Base-by-base conservation (phyloP, 371 early-diverging fungal genomes). In the Lichtheimia hyalospora region DNA sequence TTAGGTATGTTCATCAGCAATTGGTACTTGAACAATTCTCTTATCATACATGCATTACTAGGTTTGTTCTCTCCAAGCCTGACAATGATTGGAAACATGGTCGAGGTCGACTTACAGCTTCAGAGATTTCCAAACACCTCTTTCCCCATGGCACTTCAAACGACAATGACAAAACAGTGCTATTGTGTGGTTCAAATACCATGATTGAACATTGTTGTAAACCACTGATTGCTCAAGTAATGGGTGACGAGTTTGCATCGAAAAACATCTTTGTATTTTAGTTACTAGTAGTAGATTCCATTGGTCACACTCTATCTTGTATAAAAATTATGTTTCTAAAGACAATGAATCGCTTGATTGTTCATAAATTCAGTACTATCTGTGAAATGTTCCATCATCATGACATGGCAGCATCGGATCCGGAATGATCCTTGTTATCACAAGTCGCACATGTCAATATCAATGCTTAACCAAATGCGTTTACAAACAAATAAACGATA, bases 151-250 rank as follows among this genome's bases (percentile, higher is more conserved):
- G n/a, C 40, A 54, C 51, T 13, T 44, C 21, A 16, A 49, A 55
- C 18, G 58, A 41, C 8, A 10, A 43, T 21, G 57, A 62, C 48
- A 69, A 58, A 44, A 64, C 73, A 21, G 68, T 70, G 8, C 63
- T 82, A 25, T 61, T 84, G 24, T 84, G 84, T 61, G 84, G 81
- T 3, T 79, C 81, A 15, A 67, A 71, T 14, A 66, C 74, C 12
- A 82, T 84, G 83, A 67, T 81, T 50, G 65, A 74, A 41, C 52
- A 64, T 13, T 65, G 68, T 49, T 75, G 74, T 41, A 70, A 69
- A 44, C 82, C 80, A 27, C 57, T 51, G 57, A 57, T 82, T 43
- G 50, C 60, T 16, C 57, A 78, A 25, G 24, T 62, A 15, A 64
- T 63, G 18, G 73, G 68, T 18, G 44, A 63, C 39, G 64, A 57